phyloP scores from a whole-genome alignment of 768 basidiomycete species.

The Phanerochaete carnosa region DNA sequence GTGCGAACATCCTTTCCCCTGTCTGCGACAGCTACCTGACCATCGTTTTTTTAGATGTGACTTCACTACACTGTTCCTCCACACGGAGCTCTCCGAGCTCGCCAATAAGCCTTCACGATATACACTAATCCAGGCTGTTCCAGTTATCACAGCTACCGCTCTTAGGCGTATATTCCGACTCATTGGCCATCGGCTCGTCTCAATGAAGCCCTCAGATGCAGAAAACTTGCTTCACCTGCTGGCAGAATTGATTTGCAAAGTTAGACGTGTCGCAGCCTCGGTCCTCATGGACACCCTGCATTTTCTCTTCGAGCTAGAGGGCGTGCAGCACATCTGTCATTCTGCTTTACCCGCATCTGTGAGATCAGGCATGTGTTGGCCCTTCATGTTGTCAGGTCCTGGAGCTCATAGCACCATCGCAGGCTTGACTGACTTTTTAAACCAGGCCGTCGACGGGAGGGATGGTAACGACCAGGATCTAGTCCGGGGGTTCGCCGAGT shows the following conservation, averaged over 20 bases:
- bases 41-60: background rate
- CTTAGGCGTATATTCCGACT: conserved; percentile 37
- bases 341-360: background rate
- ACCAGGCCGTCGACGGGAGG: conserved; percentile 33
- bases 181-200: conserved; percentile 33
- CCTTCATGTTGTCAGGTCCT: background rate
- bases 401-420: background rate
- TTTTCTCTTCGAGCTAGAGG: background rate
- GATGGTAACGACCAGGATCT: conserved; percentile 36
- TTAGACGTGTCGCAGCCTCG: background rate
- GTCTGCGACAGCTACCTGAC: background rate
- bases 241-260: background rate
- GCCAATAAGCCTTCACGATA: background rate
- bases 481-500: conserved; percentile 35
- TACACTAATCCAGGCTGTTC: background rate
- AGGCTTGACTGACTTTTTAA: conserved; percentile 45
- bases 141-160: background rate
- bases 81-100: background rate
- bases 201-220: conserved; percentile 5
- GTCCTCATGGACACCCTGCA: background rate
- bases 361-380: background rate
- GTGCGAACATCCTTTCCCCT: background rate
- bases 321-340: background rate
- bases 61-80: background rate
- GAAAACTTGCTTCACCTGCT: conserved; percentile 9